Base-by-base conservation (phyloP, 139 green algal species). In the Tetradesmus lagerheimii region DNA sequence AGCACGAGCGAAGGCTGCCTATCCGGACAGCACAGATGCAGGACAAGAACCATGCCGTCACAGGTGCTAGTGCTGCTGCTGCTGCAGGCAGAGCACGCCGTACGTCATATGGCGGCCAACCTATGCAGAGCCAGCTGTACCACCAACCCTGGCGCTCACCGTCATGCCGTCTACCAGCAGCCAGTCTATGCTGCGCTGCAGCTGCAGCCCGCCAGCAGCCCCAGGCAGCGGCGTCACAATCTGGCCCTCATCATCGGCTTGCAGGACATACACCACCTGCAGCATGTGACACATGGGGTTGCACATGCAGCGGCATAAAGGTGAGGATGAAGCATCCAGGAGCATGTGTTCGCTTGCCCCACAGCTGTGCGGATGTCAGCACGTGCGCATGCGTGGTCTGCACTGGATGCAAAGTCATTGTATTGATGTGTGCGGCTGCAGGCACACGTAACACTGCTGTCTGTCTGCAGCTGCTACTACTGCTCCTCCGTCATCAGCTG, bases 161-260 rank as follows among this genome's bases (percentile, higher is more conserved):
- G 92, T 91, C 88, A 96, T 81, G 37, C 96, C 93, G 86, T 98
- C 96, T 62, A 98, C 53, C 35, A 98, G 92, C 57, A 98, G 25
- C 95, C 95, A 98, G 18, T 97, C 92, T 39, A 92, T 81, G 79
- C 91, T 85, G 76, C 93, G n/a, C 18, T 64, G 64, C 64, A 88
- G 37, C 23, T 15, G 35, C 27, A 37, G 53, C 34, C 34, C 66
- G 14, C 29, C 29, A 25, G 85, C 25, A 27, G 64, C 8, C 14
- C 91, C 83, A 1, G 95, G 95, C n/a, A 92, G 47, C 38, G 85
- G 77, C 6, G 95, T 97, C 81, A 94, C 83, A 15, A 97, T 62
- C 11, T 83, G 16, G 2, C 96, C 96, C 31, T 93, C 90, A 6
- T 91, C 90, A 3, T 93, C 82, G 20, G 92, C 93, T 80, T 97